Conservation (phyloP, 331 rosid genomes). For the Arachis monticola region DNA sequence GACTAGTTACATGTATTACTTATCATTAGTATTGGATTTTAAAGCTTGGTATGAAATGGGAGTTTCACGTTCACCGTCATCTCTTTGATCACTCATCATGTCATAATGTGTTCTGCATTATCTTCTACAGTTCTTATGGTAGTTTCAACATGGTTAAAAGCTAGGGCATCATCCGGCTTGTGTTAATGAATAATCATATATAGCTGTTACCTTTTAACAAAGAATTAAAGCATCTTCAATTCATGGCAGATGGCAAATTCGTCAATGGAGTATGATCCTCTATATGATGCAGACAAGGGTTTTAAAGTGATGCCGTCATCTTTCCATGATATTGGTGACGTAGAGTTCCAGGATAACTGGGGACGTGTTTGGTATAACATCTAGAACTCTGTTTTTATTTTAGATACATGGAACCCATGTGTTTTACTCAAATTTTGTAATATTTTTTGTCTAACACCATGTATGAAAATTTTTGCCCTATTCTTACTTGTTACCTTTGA, state of each 20-base stretch:
- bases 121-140: not conserved
- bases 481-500: no score
- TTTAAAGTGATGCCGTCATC: conserved; percentile 87
- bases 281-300: conserved; percentile 80
- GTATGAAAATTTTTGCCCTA: no score
- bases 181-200: conserved; percentile 7
- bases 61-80: not conserved
- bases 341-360: conserved; percentile 98
- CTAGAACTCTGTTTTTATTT: not conserved
- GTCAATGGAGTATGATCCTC: conserved; percentile 78
- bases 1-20: not conserved
- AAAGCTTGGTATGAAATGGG: not conserved
- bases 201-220: conserved; percentile 28
- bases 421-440: no score
- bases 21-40: not conserved
- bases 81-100: conserved; percentile 3
- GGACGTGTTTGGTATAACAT: conserved; percentile 85
- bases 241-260: conserved; percentile 70
- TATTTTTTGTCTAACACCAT: no score
- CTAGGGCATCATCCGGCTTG: conserved; percentile 4
- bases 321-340: conserved; percentile 88
- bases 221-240: conserved; percentile 36
- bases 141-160: conserved; percentile 9
- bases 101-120: not conserved
- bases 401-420: no score